Conservation (phyloP, 78 protist genomes). For the Pigoraptor vietnamica region DNA sequence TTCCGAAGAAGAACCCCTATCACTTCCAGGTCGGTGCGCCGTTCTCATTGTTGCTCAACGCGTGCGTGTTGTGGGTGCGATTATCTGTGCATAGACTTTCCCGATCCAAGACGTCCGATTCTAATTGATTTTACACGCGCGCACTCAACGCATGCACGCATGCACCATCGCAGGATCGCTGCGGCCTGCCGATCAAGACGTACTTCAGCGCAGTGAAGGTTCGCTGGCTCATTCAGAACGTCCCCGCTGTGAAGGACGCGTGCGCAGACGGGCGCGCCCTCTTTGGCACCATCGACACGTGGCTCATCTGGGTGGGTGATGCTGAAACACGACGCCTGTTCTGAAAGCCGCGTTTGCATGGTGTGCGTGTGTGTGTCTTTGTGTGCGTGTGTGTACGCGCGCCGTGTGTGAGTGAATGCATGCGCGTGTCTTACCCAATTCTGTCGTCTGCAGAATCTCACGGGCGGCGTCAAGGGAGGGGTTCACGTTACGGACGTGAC, state of each 20-base stretch:
- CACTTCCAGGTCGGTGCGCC: neutral
- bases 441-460: conserved; percentile 57
- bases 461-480: conserved; percentile 71
- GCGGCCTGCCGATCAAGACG: conserved; percentile 92
- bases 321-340: no score
- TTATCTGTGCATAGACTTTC: neutral
- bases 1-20: neutral
- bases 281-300: conserved; percentile 93
- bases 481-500: conserved; percentile 89
- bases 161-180: neutral
- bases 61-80: neutral
- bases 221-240: conserved; percentile 77
- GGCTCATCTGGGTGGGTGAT: conserved; percentile 72
- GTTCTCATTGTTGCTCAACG: no score
- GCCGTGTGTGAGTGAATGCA: no score
- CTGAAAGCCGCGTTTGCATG: no score
- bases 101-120: no score
- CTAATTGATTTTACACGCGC: neutral
- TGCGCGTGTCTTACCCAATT: no score
- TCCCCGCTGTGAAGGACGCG: conserved; percentile 33
- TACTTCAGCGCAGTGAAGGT: conserved; percentile 79
- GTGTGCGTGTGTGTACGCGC: no score
- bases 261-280: neutral
- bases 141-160: neutral
- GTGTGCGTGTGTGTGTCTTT: no score